Evolutionary conservation across 1,139 yeast species (phyloP).

Genomic region (Kodamaea alishanica): DNA sequence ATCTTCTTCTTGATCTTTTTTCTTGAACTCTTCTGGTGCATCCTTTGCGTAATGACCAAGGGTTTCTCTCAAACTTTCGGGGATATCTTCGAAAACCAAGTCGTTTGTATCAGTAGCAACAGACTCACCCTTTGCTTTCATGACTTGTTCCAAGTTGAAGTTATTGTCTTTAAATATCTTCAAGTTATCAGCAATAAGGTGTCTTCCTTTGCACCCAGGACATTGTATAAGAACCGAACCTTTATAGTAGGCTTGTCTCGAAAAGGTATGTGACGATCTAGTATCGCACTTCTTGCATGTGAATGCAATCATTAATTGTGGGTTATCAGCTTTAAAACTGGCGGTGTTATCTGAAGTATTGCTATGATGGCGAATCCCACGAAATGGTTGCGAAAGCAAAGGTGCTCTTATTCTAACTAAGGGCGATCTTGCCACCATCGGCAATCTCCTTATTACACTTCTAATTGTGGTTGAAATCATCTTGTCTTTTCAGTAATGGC

Average conservation of each 20-base stretch:
- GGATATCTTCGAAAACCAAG: slow-evolving; percentile 68
- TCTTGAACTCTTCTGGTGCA: slow-evolving; percentile 45
- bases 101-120: slow-evolving; percentile 61
- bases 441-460: not conserved
- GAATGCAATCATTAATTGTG: slow-evolving; percentile 81
- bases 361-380: slow-evolving; percentile 5
- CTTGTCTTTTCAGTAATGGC: not conserved
- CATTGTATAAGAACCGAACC: slow-evolving; percentile 92
- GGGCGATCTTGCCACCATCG: not conserved
- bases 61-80: slow-evolving; percentile 52
- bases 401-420: not conserved
- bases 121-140: slow-evolving; percentile 71
- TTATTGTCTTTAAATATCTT: slow-evolving; percentile 74
- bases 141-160: slow-evolving; percentile 76
- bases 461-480: not conserved
- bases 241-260: slow-evolving; percentile 83
- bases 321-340: slow-evolving; percentile 52
- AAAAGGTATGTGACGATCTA: slow-evolving; percentile 80
- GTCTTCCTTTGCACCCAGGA: slow-evolving; percentile 86
- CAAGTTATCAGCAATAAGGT: slow-evolving; percentile 88
- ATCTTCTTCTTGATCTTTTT: slow-evolving; percentile 11
- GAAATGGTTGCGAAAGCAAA: not conserved
- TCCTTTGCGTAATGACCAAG: slow-evolving; percentile 66
- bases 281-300: slow-evolving; percentile 87
- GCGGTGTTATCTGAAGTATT: slow-evolving; percentile 6